Conservation (phyloP, 1,139 yeast genomes). For the Suhomyces chickasaworum region DNA sequence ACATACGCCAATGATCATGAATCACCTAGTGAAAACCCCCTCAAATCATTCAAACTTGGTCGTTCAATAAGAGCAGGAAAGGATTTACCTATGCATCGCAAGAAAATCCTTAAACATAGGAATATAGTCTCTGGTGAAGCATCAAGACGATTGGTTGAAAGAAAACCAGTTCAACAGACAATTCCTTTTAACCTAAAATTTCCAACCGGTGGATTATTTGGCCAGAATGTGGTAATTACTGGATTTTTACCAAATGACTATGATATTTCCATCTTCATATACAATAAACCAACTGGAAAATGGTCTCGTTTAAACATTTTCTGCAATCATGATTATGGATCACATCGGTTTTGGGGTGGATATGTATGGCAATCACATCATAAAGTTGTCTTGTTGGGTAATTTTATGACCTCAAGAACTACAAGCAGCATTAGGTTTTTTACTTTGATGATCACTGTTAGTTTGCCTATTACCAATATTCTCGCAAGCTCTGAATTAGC, state of each 20-base stretch:
- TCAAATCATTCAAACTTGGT: conserved; percentile 40
- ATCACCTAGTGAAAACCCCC: conserved; percentile 30
- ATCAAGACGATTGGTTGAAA: conserved; percentile 5
- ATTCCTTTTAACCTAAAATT: conserved; percentile 47
- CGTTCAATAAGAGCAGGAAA: conserved; percentile 37
- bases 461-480: conserved; percentile 65
- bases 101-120: conserved; percentile 12
- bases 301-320: conserved; percentile 65
- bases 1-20: conserved; percentile 19
- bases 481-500: conserved; percentile 49
- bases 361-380: conserved; percentile 79
- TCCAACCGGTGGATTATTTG: conserved; percentile 65
- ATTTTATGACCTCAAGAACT: conserved; percentile 47
- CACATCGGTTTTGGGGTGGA: conserved; percentile 66
- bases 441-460: conserved; percentile 57
- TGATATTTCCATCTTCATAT: conserved; percentile 59
- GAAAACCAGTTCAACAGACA: conserved; percentile 18
- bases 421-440: conserved; percentile 61
- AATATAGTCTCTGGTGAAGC: not conserved
- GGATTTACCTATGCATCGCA: conserved; percentile 29
- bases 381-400: conserved; percentile 60
- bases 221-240: conserved; percentile 60
- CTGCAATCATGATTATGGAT: conserved; percentile 57
- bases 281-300: conserved; percentile 60
- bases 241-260: conserved; percentile 59